Evolutionary conservation across 2,329 filamentous ascomycete species (phyloP).

Genomic region (Teratosphaeria pseudoeucalypti): DNA sequence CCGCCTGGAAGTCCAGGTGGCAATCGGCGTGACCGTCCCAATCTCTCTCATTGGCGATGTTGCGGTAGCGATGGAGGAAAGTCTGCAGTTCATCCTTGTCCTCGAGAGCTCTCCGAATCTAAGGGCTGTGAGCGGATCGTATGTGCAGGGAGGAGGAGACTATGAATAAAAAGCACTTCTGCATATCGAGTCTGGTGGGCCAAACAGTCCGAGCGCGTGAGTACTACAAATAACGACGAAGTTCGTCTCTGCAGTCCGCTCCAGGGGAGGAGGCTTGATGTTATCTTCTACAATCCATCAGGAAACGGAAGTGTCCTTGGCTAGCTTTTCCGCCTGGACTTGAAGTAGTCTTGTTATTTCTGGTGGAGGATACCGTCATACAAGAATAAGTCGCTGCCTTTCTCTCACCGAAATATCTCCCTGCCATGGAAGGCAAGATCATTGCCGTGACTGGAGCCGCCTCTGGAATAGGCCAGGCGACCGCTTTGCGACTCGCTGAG

Average conservation of each 20-base stretch:
- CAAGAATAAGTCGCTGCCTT: background rate
- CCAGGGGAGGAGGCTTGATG: background rate
- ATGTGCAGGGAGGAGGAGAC: background rate
- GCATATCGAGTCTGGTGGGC: background rate
- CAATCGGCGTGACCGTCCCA: background rate
- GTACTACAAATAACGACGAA: background rate
- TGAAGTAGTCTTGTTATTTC: background rate
- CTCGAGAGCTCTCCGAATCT: background rate
- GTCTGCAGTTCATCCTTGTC: background rate
- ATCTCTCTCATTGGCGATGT: background rate
- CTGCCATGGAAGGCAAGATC: conserved; percentile 21
- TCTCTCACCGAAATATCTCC: background rate
- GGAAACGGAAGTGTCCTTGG: background rate
- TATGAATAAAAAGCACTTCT: background rate
- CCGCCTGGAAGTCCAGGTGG: background rate
- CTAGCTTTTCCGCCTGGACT: background rate
- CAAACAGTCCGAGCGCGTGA: background rate
- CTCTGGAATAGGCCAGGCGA: conserved; percentile 36
- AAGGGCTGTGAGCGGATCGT: background rate
- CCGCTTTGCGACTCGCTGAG: conserved; percentile 13
- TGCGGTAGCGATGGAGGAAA: background rate
- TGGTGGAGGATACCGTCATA: background rate
- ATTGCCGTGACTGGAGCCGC: conserved; percentile 41
- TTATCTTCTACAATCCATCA: background rate
- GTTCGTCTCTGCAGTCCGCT: background rate